Conservation (phyloP, 1,139 yeast genomes). For the Sugiyamaella grinbergsii region DNA sequence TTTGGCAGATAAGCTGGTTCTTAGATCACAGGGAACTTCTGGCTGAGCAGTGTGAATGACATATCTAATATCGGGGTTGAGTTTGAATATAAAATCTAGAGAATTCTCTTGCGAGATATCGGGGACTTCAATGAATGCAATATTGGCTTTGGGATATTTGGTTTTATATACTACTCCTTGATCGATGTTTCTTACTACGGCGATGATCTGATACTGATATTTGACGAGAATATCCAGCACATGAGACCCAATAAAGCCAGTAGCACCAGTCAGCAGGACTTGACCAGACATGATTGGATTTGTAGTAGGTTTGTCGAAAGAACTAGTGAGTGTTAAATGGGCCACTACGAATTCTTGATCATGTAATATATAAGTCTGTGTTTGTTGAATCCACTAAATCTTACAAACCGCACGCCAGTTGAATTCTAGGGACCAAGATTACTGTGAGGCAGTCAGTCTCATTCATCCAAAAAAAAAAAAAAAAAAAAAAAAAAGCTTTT, state of each 20-base stretch:
- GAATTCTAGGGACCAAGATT: too few relatives aligned
- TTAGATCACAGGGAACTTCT: constrained; percentile 45
- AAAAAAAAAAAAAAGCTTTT: too few relatives aligned
- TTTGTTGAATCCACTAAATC: too few relatives aligned
- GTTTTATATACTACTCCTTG: constrained; percentile 44
- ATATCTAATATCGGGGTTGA: constrained; percentile 50
- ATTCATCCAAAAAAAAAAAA: too few relatives aligned
- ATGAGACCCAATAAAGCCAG: constrained; percentile 62
- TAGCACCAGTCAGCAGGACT: constrained; percentile 58
- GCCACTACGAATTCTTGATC: too few relatives aligned
- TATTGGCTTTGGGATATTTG: constrained; percentile 47
- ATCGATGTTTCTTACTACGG: constrained; percentile 56
- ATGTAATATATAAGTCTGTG: too few relatives aligned
- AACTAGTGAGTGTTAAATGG: too few relatives aligned
- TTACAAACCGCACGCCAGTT: too few relatives aligned
- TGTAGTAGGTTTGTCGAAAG: too few relatives aligned
- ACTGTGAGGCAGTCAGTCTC: too few relatives aligned
- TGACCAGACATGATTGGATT: constrained; percentile 13
- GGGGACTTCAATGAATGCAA: constrained; percentile 50
- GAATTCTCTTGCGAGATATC: constrained; percentile 54
- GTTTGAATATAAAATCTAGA: constrained; percentile 52
- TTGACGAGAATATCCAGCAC: constrained; percentile 43
- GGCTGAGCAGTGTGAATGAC: constrained; percentile 64
- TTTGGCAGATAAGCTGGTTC: too few relatives aligned
- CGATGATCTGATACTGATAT: constrained; percentile 55